Evolutionary conservation across 306 rosid species (phyloP), one percentile per base, ranked within the genome.

Genomic region (Rosa lucieae): DNA sequence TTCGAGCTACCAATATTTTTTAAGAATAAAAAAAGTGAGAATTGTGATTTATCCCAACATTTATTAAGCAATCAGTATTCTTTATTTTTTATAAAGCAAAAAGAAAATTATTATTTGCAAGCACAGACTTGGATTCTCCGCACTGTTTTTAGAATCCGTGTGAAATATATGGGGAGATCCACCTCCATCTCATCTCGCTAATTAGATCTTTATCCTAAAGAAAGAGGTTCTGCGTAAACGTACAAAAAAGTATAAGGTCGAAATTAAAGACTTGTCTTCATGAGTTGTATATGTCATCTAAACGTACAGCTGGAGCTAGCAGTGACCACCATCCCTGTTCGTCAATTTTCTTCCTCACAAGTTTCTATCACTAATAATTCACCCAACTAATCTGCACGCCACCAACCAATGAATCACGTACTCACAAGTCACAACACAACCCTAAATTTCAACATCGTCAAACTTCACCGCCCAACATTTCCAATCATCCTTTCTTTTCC

Each of bases 291-390:
- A 18, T 8, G 18, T 55, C 18, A 55, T 55, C 61, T 55, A 20
- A 2, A 55, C 56, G 20, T 10, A 73, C 66, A 35, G 43, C 18
- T 37, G 35, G 49, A 40, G 10, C 3, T 37, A n/a, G 21, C 3
- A 17, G 2, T 0, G 26, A 46, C 21, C n/a, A 70, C 42, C 13
- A 29, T 39, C 26, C 0, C 42, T 4, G 3, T 5, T 4, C 11
- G 21, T n/a, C 37, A 15, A 56, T n/a, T 74, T 56, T 55, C 53
- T 40, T 56, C 78, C 78, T 74, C 53, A 39, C 21, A 74, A 39
- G 67, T 21, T 56, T 40, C 26, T 67, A 7, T 42, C 52, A 40
- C 67, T 10, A 23, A 11, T 11, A 61, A 61, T 26, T 23, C 66
- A 59, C 26, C 61, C 21, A 52, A 5, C 37, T 32, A 32, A 32